Base-by-base conservation (phyloP, 768 basidiomycete genomes). In the Butyriboletus loyo region DNA sequence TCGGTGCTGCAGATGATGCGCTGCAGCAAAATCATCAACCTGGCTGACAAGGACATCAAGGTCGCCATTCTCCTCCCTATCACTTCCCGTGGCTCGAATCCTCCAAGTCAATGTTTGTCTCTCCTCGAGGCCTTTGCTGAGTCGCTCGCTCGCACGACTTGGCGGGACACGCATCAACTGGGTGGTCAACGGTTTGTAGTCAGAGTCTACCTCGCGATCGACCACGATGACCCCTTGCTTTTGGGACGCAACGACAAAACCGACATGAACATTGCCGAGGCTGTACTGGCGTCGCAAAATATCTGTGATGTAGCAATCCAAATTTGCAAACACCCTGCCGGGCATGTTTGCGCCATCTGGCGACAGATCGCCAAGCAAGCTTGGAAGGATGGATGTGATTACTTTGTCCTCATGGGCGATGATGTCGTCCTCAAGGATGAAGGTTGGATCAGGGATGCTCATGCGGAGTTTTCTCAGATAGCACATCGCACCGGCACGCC, bases 21-120 rank as follows among this genome's bases (percentile, higher is more conserved):
- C 17, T 40, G 35, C 34, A 82, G 81, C 55, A 54, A 70, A 39
- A 41, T 81, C 9, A 53, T 82, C 25, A 50, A 73, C 40, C 66
- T 83, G 8, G 55, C 62, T 7, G 50, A 62, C 0, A 62, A 66
- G 22, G 63, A 62, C 2, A 66, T 72, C 46, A 73, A 65, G 7
- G 81, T 83, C 57, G 83, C 77, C 2, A 70, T 84, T 37, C 70
- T 84, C 3, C 75, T 85, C 8, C 83, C 83, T 2, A 74, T 85
- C 57, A 84, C 83, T 1, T 84, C 82, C 8, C 72, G 77, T 1
- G 76, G 78, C 5, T 62, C 64, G 0, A 28, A 53, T 2, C 53
- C 64, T 5, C 73, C 73, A 0, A 51, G 56, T 1, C 60, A 71
- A 34, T 83, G 81, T 50, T 66, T 83, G 7, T 54, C 61, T 4